A percentile compares a stretch with the other conserved stretches of the same genome.
Evolutionary conservation across 345 rosid genomes (phyloP).

Genomic region (Hibiscus tridactylites): DNA sequence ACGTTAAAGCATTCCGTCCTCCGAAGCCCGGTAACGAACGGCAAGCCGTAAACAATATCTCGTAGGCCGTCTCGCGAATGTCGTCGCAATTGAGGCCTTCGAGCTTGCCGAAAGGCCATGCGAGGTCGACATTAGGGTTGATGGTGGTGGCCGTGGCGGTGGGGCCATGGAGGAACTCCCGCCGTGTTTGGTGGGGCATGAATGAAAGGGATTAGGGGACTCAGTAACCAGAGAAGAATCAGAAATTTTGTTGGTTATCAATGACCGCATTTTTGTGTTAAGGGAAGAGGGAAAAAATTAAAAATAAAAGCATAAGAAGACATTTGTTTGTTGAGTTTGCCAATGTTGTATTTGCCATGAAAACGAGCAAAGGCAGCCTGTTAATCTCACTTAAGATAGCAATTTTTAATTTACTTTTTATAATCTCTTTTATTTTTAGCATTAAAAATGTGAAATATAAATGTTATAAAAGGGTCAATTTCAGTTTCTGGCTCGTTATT

Average conservation of each 20-base stretch:
- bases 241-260: conserved; percentile 12
- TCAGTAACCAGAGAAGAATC: conserved; percentile 6
- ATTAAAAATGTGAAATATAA: not conserved
- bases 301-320: not conserved
- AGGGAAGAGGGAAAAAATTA: conserved; percentile 8
- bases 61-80: conserved; percentile 78
- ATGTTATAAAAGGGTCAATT: not conserved
- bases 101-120: conserved; percentile 70
- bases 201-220: conserved; percentile 14
- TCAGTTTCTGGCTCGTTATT: not conserved
- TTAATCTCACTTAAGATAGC: not conserved
- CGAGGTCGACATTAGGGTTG: conserved; percentile 36
- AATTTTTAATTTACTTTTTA: not conserved
- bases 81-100: conserved; percentile 49
- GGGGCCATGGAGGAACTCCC: conserved; percentile 35
- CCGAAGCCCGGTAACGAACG: conserved; percentile 82
- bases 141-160: conserved; percentile 9
- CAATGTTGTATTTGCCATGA: not conserved
- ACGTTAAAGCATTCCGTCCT: conserved; percentile 59
- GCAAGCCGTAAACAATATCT: conserved; percentile 81
- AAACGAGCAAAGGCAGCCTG: not conserved
- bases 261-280: conserved; percentile 26
- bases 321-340: not conserved
- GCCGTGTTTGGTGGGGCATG: conserved; percentile 44
- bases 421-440: not conserved